These are phyloP conservation scores for Boletellus ananas DNA, from an alignment of 768 basidiomycete genomes.

Conservation along the genomic window DNA sequence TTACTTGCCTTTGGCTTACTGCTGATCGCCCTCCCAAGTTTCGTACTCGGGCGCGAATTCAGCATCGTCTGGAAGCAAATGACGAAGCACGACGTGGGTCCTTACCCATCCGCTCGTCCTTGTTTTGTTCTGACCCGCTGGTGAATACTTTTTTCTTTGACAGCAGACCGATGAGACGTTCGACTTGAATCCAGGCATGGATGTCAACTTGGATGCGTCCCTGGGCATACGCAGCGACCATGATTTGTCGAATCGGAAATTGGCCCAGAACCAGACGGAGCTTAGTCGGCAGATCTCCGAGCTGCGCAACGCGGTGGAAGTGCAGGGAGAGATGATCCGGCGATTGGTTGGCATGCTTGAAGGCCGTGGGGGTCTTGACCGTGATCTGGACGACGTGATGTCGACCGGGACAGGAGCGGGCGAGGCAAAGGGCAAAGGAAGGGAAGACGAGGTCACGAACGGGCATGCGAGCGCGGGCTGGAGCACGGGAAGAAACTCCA, in stretches of 20 bases:
- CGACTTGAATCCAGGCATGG: neutral
- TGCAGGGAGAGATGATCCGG: conserved; percentile 51
- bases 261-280: conserved; percentile 64
- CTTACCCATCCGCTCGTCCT: neutral
- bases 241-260: conserved; percentile 56
- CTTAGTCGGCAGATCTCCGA: conserved; percentile 62
- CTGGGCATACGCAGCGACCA: conserved; percentile 15
- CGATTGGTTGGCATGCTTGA: conserved; percentile 21
- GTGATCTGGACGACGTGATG: neutral
- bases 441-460: conserved; percentile 6
- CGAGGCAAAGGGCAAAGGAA: conserved; percentile 15
- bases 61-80: conserved; percentile 87
- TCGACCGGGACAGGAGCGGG: neutral
- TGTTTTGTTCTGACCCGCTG: neutral
- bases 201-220: neutral
- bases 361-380: neutral
- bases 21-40: conserved; percentile 85
- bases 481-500: conserved; percentile 8
- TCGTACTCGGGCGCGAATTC: conserved; percentile 90
- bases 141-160: neutral
- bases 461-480: neutral
- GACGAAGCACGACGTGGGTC: conserved; percentile 46
- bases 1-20: conserved; percentile 84
- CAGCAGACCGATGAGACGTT: conserved; percentile 2
- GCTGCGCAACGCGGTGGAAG: conserved; percentile 51